These are phyloP conservation scores for Skeletonema costatum DNA, from an alignment of 108 stramenopile species.

Conservation along the genomic window DNA sequence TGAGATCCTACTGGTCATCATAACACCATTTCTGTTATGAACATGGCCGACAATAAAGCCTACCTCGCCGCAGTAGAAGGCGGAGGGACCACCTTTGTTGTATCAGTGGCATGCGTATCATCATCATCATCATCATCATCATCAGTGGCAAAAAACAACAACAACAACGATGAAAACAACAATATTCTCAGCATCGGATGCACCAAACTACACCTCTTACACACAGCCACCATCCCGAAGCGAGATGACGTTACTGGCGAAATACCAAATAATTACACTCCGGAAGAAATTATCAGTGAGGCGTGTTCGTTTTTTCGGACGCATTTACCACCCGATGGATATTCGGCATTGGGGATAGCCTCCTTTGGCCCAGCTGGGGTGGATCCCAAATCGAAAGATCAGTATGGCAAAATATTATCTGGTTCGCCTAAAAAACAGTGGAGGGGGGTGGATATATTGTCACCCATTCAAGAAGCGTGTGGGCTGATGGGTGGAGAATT, in stretches of 20 bases:
- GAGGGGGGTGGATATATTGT: constrained; percentile 77
- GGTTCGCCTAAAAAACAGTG: constrained; percentile 91
- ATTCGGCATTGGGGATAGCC: constrained; percentile 89
- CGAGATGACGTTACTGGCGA: constrained; percentile 33
- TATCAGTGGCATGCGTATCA: constrained; percentile 61
- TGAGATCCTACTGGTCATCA: too few species aligned
- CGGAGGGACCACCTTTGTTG: constrained; percentile 94
- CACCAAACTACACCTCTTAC: constrained; percentile 35
- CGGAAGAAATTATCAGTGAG: constrained; percentile 50
- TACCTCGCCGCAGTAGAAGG: constrained; percentile 92
- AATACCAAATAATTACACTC: constrained; percentile 19
- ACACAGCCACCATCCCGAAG: constrained; percentile 56
- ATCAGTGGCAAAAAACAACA: constrained; percentile 1
- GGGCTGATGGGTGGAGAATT: background rate
- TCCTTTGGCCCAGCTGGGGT: constrained; percentile 94
- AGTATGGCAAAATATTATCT: constrained; percentile 89
- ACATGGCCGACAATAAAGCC: too few species aligned
- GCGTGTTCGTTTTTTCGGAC: constrained; percentile 52
- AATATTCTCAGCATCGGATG: constrained; percentile 32
- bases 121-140: background rate
- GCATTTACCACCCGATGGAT: constrained; percentile 46
- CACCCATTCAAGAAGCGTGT: constrained; percentile 66
- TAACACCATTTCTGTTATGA: too few species aligned
- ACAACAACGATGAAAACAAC: constrained; percentile 28
- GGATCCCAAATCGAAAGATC: constrained; percentile 10